A percentile compares a stretch with the other conserved stretches of the same genome.
Conservation (phyloP, 495 filamentous ascomycete genomes). For the Clavariopsis aquatica region DNA sequence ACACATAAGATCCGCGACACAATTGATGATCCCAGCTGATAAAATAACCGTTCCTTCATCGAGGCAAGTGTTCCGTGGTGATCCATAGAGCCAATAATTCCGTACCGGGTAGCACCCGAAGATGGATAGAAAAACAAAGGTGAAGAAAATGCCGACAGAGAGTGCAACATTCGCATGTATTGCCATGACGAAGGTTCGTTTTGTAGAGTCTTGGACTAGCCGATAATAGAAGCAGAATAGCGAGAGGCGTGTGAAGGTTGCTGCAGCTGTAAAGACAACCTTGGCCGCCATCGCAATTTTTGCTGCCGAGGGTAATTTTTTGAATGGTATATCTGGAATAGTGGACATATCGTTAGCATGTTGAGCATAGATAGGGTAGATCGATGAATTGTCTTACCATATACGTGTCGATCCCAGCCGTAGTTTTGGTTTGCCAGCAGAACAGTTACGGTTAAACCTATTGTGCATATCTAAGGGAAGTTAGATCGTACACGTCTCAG, state of each 20-base stretch:
- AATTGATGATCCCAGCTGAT: slow-evolving; percentile 60
- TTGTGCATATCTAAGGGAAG: slow-evolving; percentile 35
- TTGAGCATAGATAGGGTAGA: too few species aligned
- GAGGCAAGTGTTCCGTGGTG: slow-evolving; percentile 52
- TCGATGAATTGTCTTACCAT: slow-evolving; percentile 27
- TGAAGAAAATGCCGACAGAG: slow-evolving; percentile 48
- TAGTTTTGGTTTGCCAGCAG: slow-evolving; percentile 43
- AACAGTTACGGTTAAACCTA: slow-evolving; percentile 39
- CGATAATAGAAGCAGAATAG: slow-evolving; percentile 61
- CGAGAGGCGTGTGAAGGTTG: slow-evolving; percentile 59
- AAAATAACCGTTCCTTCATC: slow-evolving; percentile 54
- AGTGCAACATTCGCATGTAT: slow-evolving; percentile 52
- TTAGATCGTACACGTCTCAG: background rate
- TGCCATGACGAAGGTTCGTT: slow-evolving; percentile 46
- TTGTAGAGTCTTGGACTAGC: slow-evolving; percentile 48
- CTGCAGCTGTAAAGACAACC: slow-evolving; percentile 56
- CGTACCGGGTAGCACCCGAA: slow-evolving; percentile 59
- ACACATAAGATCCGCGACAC: slow-evolving; percentile 59
- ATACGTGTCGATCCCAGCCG: slow-evolving; percentile 60
- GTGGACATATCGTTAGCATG: too few species aligned
- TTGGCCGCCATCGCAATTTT: slow-evolving; percentile 56
- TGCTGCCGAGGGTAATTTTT: slow-evolving; percentile 35
- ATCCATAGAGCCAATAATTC: slow-evolving; percentile 36
- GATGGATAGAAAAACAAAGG: slow-evolving; percentile 55
- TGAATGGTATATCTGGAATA: slow-evolving; percentile 46